These are phyloP conservation scores for Suillus discolor DNA, from an alignment of 768 basidiomycete species.

Conservation along the genomic window DNA sequence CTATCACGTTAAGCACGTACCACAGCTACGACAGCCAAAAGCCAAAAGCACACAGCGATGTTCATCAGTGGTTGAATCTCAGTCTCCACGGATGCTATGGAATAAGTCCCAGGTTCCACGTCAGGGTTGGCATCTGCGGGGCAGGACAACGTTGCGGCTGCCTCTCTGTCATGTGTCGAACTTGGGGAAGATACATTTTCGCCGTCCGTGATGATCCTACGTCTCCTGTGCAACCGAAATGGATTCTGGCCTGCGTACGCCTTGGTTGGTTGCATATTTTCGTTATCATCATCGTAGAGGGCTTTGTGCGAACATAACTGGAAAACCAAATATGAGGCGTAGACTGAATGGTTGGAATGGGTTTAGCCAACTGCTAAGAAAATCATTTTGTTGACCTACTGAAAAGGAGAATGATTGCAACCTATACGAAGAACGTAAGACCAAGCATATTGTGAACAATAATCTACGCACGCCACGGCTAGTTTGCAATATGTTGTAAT, in stretches of 20 bases:
- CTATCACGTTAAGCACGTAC: slow-evolving; percentile 40
- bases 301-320: slow-evolving; percentile 79
- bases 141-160: not conserved
- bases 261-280: slow-evolving; percentile 41
- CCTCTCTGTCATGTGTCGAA: not conserved
- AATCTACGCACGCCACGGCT: slow-evolving; percentile 68
- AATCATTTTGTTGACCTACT: slow-evolving; percentile 45
- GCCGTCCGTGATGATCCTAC: not conserved
- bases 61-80: slow-evolving; percentile 54
- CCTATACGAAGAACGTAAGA: slow-evolving; percentile 39
- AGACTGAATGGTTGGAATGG: slow-evolving; percentile 49
- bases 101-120: slow-evolving; percentile 3
- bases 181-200: not conserved
- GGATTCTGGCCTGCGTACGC: slow-evolving; percentile 47
- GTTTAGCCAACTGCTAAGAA: not conserved
- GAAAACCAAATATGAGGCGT: slow-evolving; percentile 71
- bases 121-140: not conserved
- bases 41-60: slow-evolving; percentile 50
- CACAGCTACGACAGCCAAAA: slow-evolving; percentile 61
- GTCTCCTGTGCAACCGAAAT: slow-evolving; percentile 10
- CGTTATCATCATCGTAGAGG: slow-evolving; percentile 56
- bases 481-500: slow-evolving; percentile 66
- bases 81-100: slow-evolving; percentile 16
- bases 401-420: slow-evolving; percentile 76
- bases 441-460: not conserved